These are phyloP conservation scores for Pestalotiopsis sp. DNA, from an alignment of 2,329 filamentous ascomycete species.

Conservation along the genomic window DNA sequence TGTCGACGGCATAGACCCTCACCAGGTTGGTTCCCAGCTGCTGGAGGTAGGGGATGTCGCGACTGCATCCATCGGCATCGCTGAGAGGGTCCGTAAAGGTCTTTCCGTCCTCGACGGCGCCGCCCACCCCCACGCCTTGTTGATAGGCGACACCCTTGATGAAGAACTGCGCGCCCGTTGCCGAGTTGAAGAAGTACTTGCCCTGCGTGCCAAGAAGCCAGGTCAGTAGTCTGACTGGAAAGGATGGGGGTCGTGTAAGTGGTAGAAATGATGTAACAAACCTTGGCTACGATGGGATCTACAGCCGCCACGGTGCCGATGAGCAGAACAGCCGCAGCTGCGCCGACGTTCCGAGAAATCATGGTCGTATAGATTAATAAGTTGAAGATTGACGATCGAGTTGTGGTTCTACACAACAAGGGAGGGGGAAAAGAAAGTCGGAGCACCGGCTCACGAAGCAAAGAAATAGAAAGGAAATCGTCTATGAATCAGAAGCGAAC, in stretches of 20 bases:
- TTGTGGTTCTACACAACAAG: neutral
- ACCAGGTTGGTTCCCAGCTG: conserved; percentile 69
- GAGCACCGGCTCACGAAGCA: neutral
- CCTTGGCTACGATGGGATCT: conserved; percentile 19
- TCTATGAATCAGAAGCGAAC: neutral
- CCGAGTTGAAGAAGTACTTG: conserved; percentile 63
- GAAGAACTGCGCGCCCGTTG: conserved; percentile 42
- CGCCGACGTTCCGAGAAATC: neutral
- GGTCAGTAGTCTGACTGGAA: neutral
- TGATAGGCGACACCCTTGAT: conserved; percentile 76
- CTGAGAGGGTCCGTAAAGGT: conserved; percentile 68
- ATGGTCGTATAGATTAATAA: neutral
- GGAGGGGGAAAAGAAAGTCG: neutral
- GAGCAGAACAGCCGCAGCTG: neutral
- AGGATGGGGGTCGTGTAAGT: neutral
- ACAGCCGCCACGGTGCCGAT: conserved; percentile 4
- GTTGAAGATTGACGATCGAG: neutral
- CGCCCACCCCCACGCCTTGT: conserved; percentile 51
- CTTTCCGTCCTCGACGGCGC: conserved; percentile 32
- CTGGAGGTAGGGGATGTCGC: conserved; percentile 66
- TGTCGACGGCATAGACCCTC: conserved; percentile 72
- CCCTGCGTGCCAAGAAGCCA: conserved; percentile 7
- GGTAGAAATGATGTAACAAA: neutral
- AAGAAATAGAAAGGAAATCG: neutral
- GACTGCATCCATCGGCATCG: conserved; percentile 58